A percentile compares a stretch with the other conserved stretches of the same genome.
Evolutionary conservation across 2,329 filamentous ascomycete species (phyloP).

Genomic region (Pleomassaria siparia): DNA sequence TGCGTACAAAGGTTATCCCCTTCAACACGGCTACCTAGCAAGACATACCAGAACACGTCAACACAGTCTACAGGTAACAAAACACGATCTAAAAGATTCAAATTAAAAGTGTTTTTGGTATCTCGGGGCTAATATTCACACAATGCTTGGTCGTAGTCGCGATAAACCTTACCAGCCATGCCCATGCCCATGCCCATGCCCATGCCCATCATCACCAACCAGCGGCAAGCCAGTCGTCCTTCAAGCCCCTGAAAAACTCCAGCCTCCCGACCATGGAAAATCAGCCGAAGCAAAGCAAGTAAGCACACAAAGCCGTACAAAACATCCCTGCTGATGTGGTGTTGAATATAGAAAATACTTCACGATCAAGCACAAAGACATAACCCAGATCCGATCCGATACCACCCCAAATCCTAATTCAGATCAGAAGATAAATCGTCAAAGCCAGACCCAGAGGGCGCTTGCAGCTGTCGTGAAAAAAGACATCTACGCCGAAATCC

Average conservation of each 20-base stretch:
- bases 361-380: neutral
- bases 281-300: neutral
- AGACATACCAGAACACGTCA: too few species aligned
- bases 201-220: neutral
- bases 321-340: neutral
- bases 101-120: neutral
- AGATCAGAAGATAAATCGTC: neutral
- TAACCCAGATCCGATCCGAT: neutral
- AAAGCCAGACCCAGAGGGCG: neutral
- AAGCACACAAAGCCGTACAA: neutral
- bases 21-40: too few species aligned
- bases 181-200: neutral
- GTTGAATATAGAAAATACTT: neutral
- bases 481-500: neutral
- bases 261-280: neutral
- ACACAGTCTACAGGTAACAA: too few species aligned
- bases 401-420: neutral
- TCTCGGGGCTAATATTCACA: conserved; percentile 1
- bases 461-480: neutral
- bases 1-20: too few species aligned
- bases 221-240: neutral
- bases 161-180: neutral
- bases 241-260: neutral
- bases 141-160: neutral
- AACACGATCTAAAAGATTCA: too few species aligned